Evolutionary conservation across 208 protist species (phyloP).

Genomic region (Wallacemonas collosoma): DNA sequence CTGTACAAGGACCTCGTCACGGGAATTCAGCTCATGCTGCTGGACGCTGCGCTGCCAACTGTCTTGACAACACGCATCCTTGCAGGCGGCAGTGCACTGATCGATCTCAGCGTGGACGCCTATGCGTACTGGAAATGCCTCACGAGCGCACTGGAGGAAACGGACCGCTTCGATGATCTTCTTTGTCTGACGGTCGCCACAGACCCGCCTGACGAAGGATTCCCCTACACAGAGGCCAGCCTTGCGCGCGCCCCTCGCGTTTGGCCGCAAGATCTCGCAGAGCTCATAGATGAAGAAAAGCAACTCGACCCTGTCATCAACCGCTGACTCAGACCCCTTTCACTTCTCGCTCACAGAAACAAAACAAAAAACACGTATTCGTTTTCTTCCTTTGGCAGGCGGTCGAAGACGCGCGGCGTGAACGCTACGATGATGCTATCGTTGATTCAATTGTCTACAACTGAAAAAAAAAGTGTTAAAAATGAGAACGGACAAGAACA

Average conservation of each 20-base stretch:
- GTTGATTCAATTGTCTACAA: no score
- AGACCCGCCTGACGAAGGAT: conserved; percentile 6
- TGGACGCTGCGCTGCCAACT: conserved; percentile 53
- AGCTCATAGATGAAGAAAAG: conserved; percentile 46
- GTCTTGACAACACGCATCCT: conserved; percentile 43
- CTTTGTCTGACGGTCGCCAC: conserved; percentile 33
- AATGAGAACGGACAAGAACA: no score
- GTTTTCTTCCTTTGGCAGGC: no score
- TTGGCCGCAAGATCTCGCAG: conserved; percentile 51
- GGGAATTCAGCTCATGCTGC: conserved; percentile 49
- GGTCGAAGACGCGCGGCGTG: no score
- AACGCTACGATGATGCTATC: no score
- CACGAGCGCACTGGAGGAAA: conserved; percentile 30
- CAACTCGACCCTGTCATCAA: background rate
- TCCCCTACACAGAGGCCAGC: conserved; percentile 22
- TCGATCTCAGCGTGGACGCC: background rate
- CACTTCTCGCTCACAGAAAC: no score
- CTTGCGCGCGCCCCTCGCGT: conserved; percentile 38
- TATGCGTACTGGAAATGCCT: conserved; percentile 71
- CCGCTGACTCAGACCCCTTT: no score
- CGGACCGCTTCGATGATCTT: conserved; percentile 57
- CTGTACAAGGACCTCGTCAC: conserved; percentile 68
- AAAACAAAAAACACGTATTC: no score
- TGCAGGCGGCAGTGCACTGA: conserved; percentile 19
- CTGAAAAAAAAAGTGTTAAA: no score